phyloP scores from a whole-genome alignment of 2,329 filamentous ascomycete species.

The Pseudodiploospora longispora region DNA sequence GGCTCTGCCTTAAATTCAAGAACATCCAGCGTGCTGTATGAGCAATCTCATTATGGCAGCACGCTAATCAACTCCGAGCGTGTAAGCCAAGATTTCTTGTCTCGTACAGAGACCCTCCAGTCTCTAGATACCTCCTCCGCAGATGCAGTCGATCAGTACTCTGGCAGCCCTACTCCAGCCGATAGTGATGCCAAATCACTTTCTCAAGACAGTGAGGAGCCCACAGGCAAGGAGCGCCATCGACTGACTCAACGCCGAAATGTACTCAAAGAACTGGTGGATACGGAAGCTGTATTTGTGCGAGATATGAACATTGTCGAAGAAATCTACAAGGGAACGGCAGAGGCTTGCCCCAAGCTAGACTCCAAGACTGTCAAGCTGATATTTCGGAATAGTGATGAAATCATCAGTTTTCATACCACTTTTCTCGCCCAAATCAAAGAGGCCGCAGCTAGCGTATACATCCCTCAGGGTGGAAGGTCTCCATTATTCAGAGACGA shows the following conservation, averaged over 20 bases:
- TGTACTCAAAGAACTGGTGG: constrained; percentile 83
- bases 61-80: constrained; percentile 36
- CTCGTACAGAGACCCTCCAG: constrained; percentile 34
- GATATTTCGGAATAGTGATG: constrained; percentile 87
- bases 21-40: constrained; percentile 32
- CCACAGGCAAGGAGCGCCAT: constrained; percentile 51
- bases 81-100: constrained; percentile 37
- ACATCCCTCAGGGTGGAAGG: constrained; percentile 52
- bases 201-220: constrained; percentile 30
- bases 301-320: constrained; percentile 96
- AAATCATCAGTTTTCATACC: constrained; percentile 81
- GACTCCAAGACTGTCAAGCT: constrained; percentile 78
- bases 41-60: constrained; percentile 29
- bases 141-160: constrained; percentile 32
- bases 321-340: constrained; percentile 95
- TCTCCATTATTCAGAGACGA: constrained; percentile 34
- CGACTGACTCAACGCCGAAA: constrained; percentile 74
- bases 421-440: constrained; percentile 73
- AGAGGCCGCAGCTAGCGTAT: constrained; percentile 69
- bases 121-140: constrained; percentile 41
- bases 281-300: constrained; percentile 86
- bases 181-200: constrained; percentile 30
- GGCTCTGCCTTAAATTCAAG: constrained; percentile 30
- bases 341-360: constrained; percentile 70
- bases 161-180: constrained; percentile 26